Percentiles rank a stretch among this genome's conserved stretches.
Evolutionary conservation across 257 asterid genomes (phyloP).

Genomic region (Lavandula angustifolia): DNA sequence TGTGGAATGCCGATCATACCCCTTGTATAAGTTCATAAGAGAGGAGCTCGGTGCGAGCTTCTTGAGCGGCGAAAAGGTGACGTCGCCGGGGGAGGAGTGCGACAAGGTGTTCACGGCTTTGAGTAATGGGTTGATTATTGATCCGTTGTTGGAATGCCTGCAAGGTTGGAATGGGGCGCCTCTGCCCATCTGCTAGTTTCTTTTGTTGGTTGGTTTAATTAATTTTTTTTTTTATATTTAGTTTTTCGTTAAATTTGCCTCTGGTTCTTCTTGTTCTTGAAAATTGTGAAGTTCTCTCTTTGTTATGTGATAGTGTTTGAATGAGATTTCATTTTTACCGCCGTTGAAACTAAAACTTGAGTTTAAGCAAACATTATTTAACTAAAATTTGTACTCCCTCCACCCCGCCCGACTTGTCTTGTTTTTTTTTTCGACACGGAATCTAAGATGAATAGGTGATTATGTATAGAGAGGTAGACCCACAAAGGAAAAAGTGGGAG

Average conservation of each 20-base stretch:
- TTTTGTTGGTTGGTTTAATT: background rate
- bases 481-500: too few species aligned
- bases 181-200: conserved; percentile 60
- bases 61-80: conserved; percentile 64
- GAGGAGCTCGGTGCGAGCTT: conserved; percentile 55
- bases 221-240: background rate
- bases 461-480: too few species aligned
- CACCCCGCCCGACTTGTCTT: too few species aligned
- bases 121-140: conserved; percentile 57
- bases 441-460: too few species aligned
- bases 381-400: too few species aligned
- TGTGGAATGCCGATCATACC: conserved; percentile 71
- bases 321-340: too few species aligned
- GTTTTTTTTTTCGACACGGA: too few species aligned
- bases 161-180: conserved; percentile 79
- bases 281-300: background rate
- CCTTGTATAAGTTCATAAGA: conserved; percentile 70
- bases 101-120: conserved; percentile 80
- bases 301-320: conserved; percentile 7
- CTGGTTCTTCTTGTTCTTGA: background rate
- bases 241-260: conserved; percentile 7
- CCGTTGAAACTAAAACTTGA: too few species aligned
- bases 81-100: conserved; percentile 79
- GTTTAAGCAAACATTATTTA: too few species aligned
- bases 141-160: conserved; percentile 74